Evolutionary conservation across 805 yeast genomes (phyloP).

Genomic region (Saccharomycopsis oosterbeekiorum): DNA sequence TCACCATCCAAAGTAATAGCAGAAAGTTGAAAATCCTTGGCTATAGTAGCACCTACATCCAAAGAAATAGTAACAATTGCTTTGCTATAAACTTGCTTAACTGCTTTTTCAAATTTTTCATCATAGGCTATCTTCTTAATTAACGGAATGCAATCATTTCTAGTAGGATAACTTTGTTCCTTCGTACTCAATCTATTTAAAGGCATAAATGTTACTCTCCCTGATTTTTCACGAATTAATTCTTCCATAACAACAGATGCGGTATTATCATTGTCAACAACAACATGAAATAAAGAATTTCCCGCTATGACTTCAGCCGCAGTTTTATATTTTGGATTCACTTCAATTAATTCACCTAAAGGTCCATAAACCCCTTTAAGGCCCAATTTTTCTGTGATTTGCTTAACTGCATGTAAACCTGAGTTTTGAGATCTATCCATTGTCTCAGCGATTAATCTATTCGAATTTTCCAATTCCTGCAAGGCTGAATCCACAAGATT

Average conservation of each 20-base stretch:
- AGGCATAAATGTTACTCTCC: slow-evolving; percentile 89
- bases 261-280: slow-evolving; percentile 73
- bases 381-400: slow-evolving; percentile 50
- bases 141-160: slow-evolving; percentile 60
- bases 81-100: slow-evolving; percentile 71
- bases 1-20: slow-evolving; percentile 93
- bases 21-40: slow-evolving; percentile 49
- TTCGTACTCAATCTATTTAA: slow-evolving; percentile 50
- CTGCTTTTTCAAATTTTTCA: slow-evolving; percentile 49
- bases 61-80: slow-evolving; percentile 69
- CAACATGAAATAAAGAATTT: slow-evolving; percentile 72
- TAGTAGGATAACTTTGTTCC: slow-evolving; percentile 46
- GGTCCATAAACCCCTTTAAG: slow-evolving; percentile 69
- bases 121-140: slow-evolving; percentile 63
- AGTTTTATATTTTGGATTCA: slow-evolving; percentile 69
- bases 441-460: slow-evolving; percentile 53
- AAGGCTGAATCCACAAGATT: slow-evolving; percentile 45
- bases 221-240: slow-evolving; percentile 56
- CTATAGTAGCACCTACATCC: slow-evolving; percentile 55
- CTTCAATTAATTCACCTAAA: slow-evolving; percentile 71
- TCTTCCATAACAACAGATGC: slow-evolving; percentile 75
- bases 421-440: slow-evolving; percentile 62
- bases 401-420: slow-evolving; percentile 61
- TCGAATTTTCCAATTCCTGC: slow-evolving; percentile 47
- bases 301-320: slow-evolving; percentile 92